Conservation (phyloP, 148 eudicot species). For the Fallopia convolvulus region DNA sequence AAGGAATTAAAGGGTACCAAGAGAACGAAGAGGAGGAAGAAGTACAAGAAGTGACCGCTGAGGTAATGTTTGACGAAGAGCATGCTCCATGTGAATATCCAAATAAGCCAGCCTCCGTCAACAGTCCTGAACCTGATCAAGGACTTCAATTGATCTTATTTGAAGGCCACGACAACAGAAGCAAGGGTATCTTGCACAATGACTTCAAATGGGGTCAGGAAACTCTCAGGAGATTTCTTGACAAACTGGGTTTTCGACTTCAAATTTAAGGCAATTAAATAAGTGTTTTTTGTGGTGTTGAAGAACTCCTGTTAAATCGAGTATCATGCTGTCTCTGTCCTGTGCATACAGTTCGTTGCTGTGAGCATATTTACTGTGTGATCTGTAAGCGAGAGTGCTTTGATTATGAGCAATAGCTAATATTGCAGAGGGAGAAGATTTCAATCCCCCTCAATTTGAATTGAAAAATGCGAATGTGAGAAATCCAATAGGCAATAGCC, state of each 20-base stretch:
- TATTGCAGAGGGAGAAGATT: too few relatives aligned
- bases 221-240: background rate
- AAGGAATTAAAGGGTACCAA: background rate
- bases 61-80: background rate
- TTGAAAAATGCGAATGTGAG: too few relatives aligned
- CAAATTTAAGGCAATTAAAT: background rate
- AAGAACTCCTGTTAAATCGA: background rate
- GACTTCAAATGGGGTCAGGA: background rate
- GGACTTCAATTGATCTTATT: background rate
- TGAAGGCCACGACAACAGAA: background rate
- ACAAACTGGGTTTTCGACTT: slow-evolving; percentile 4
- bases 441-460: too few relatives aligned
- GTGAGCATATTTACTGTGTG: background rate
- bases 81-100: background rate
- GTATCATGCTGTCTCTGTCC: background rate
- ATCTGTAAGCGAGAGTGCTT: background rate
- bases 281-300: background rate
- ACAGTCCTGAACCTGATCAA: background rate
- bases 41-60: background rate
- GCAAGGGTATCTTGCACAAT: background rate
- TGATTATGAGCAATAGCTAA: too few relatives aligned
- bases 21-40: background rate
- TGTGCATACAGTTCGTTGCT: background rate
- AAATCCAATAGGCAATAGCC: too few relatives aligned
- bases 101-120: background rate